A percentile compares a stretch with the other conserved stretches of the same genome.
phyloP scores from a whole-genome alignment of 257 asterid genomes.

The Plantago ovata region DNA sequence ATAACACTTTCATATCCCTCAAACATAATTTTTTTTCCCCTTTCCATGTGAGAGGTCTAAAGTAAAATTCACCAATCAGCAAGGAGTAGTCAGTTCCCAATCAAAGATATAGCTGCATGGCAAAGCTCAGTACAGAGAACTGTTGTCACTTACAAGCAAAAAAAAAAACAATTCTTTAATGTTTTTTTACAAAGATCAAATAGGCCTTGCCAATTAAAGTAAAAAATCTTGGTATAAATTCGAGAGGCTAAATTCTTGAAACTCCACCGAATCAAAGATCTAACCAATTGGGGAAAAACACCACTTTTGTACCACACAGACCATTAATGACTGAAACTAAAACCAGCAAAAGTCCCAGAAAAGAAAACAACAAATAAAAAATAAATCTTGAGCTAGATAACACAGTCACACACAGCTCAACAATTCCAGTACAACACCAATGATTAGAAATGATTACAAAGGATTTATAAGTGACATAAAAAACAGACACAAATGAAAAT shows the following conservation, averaged over 20 bases:
- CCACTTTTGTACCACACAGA: slow-evolving; percentile 1
- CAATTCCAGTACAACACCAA: slow-evolving; percentile 11
- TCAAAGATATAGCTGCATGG: background rate
- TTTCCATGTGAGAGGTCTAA: background rate
- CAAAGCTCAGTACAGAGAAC: background rate
- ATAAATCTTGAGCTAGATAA: too few species aligned
- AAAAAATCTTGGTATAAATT: background rate
- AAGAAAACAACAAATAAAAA: background rate
- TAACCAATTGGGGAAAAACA: slow-evolving; percentile 5
- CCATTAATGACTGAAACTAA: background rate
- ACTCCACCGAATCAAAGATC: background rate
- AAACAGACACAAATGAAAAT: slow-evolving; percentile 6
- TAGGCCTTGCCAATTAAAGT: background rate
- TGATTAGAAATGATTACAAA: slow-evolving; percentile 28
- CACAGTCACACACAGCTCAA: background rate
- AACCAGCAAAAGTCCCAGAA: background rate
- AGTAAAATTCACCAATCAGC: background rate
- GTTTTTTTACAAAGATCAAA: slow-evolving; percentile 3
- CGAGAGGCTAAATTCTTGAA: background rate
- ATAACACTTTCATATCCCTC: background rate
- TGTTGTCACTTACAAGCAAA: background rate
- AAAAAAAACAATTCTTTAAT: too few species aligned
- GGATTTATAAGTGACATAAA: slow-evolving; percentile 27
- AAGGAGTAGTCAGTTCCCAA: background rate
- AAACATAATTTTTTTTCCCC: background rate